A percentile compares a stretch with the other conserved stretches of the same genome.
Evolutionary conservation across 2,329 filamentous ascomycete species (phyloP).

Genomic region (Fusarium scirpi): DNA sequence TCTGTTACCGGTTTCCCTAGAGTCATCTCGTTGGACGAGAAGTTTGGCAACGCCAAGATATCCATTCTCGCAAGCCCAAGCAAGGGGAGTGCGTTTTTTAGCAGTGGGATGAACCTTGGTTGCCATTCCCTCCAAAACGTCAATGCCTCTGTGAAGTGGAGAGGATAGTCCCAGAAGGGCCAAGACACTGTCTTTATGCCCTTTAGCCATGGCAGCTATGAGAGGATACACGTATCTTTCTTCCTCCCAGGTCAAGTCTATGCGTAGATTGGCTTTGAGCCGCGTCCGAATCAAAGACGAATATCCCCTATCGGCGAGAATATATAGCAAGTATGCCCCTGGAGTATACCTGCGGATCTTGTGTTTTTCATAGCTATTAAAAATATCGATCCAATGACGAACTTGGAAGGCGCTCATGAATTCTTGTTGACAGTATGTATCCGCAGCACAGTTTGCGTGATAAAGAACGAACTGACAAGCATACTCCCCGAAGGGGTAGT

Average conservation of each 20-base stretch:
- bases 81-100: fast-evolving
- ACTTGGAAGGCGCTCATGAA: not conserved
- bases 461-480: slow-evolving; percentile 15
- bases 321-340: not conserved
- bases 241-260: no score
- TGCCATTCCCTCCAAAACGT: fast-evolving
- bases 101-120: fast-evolving
- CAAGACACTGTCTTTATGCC: not conserved
- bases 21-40: fast-evolving
- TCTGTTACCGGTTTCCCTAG: no score
- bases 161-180: not conserved
- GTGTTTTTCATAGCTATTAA: slow-evolving; percentile 9
- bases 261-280: fast-evolving
- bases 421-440: fast-evolving
- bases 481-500: slow-evolving; percentile 32
- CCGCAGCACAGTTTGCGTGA: slow-evolving; percentile 13
- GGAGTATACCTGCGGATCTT: not conserved
- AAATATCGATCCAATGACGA: fast-evolving
- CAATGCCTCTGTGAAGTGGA: fast-evolving
- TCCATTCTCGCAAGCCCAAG: not conserved
- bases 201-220: slow-evolving; percentile 27
- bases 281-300: not conserved
- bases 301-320: slow-evolving; percentile 23
- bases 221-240: slow-evolving; percentile 20
- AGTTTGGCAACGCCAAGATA: fast-evolving